Base-by-base conservation (phyloP, 192 early-diverging fungal genomes). In the Coemansia sp. region DNA sequence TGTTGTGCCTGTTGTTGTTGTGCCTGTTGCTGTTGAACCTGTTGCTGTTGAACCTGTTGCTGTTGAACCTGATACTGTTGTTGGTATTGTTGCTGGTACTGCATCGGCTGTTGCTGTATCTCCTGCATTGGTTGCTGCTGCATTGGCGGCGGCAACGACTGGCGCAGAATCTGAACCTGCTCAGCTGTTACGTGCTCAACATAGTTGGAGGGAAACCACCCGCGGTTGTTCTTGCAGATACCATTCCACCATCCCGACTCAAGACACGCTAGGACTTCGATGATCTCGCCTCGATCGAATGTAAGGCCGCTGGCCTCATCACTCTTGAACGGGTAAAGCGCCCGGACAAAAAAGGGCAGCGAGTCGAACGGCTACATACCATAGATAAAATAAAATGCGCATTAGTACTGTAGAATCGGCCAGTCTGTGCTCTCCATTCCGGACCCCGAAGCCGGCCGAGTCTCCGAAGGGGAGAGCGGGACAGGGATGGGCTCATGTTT, bases 231-330 rank as follows among this genome's bases (percentile, higher is more conserved):
- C 56, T 85, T 84, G 68, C 88, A 90, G 59, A 89, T 70, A 14
- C 97, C 97, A 66, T 96, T 94, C 97, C 97, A 98, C 97, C 97
- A 98, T 12, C 95, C 97, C 1, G 92, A 92, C 61, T 90, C 87
- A 27, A 97, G 88, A 62, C 92, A 91, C 8, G 88, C 89, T 8
- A 96, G 76, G 5, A 98, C 95, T 63, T 94, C 89, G 67, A 98
- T 94, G 59, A 90, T 76, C 66, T 96, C 93, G 60, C 91, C 94
- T 60, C 87, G 83, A 57, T 85, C 84, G 75, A 98, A 96, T 5
- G 87, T 83, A 47, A 98, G 86, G 51, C 87, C 87, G 49, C 90
- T 88, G 43, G 83, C 75, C 57, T 94, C 93, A 23, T 85, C 82
- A 38, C 90, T 90, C 58, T 84, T 73, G 82, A 94, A 98, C 72